These are phyloP conservation scores for Pyronema domesticum DNA, from an alignment of 495 filamentous ascomycete species.

Conservation along the genomic window DNA sequence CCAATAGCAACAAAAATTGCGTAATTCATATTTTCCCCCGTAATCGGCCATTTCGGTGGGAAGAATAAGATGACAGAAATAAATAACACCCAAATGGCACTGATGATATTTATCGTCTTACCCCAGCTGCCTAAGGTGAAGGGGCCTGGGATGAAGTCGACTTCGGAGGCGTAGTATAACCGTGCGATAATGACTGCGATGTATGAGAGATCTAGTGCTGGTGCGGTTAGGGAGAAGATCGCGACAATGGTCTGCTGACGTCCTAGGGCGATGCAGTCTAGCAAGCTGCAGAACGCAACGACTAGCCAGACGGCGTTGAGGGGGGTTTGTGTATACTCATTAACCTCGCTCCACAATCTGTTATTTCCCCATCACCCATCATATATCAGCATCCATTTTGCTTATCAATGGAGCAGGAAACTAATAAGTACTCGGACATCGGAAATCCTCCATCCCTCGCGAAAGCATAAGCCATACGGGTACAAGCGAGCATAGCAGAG, in stretches of 20 bases:
- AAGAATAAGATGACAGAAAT: slow-evolving; percentile 53
- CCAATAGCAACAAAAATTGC: slow-evolving; percentile 46
- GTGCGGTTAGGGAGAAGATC: slow-evolving; percentile 55
- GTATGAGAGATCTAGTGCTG: slow-evolving; percentile 51
- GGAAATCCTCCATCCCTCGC: slow-evolving; percentile 51
- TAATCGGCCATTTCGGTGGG: slow-evolving; percentile 43
- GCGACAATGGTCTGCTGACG: slow-evolving; percentile 47
- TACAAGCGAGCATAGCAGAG: slow-evolving; percentile 52
- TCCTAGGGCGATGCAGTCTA: slow-evolving; percentile 53
- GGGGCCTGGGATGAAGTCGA: slow-evolving; percentile 46
- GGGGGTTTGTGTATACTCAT: slow-evolving; percentile 41
- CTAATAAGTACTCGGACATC: slow-evolving; percentile 40
- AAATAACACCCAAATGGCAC: slow-evolving; percentile 47
- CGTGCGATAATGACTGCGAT: slow-evolving; percentile 50
- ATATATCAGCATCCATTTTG: slow-evolving; percentile 3
- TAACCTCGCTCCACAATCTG: slow-evolving; percentile 41
- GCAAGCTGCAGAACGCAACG: slow-evolving; percentile 40
- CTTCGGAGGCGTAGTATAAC: slow-evolving; percentile 35
- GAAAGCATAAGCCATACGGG: slow-evolving; percentile 57
- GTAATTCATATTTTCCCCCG: slow-evolving; percentile 52
- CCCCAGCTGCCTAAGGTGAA: slow-evolving; percentile 47
- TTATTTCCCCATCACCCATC: neutral
- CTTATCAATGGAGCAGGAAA: neutral
- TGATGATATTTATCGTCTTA: slow-evolving; percentile 39
- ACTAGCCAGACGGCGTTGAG: slow-evolving; percentile 58